Evolutionary conservation across 2,329 filamentous ascomycete genomes (phyloP).

Genomic region (Coniochaeta pulveracea): DNA sequence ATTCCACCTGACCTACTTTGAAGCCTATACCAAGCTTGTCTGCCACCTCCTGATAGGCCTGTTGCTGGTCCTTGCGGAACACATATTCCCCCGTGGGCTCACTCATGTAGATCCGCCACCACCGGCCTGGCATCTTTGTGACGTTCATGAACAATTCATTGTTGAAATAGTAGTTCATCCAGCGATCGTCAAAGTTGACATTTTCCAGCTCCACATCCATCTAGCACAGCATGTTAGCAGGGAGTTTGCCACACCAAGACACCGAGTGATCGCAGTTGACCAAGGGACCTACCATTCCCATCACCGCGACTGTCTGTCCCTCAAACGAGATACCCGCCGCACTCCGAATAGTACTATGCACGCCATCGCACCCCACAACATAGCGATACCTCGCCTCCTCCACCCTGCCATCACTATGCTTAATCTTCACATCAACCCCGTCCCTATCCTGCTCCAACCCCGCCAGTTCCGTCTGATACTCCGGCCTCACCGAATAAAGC

Average conservation of each 20-base stretch:
- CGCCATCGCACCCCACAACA: slow-evolving; percentile 35
- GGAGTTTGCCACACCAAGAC: slow-evolving; percentile 30
- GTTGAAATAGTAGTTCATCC: slow-evolving; percentile 21
- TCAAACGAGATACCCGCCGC: too few relatives aligned
- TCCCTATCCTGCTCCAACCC: slow-evolving; percentile 17
- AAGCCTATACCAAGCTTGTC: slow-evolving; percentile 19
- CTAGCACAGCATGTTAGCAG: slow-evolving; percentile 24
- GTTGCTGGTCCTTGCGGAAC: slow-evolving; percentile 14
- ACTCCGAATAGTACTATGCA: slow-evolving; percentile 30
- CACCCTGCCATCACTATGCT: neutral
- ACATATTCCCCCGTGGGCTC: neutral
- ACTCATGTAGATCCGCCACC: neutral
- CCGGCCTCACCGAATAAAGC: slow-evolving; percentile 14
- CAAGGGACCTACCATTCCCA: too few relatives aligned
- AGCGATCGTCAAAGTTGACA: slow-evolving; percentile 19
- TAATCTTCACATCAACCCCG: slow-evolving; percentile 16
- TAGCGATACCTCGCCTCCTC: slow-evolving; percentile 19
- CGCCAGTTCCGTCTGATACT: slow-evolving; percentile 18
- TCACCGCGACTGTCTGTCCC: too few relatives aligned
- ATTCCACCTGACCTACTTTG: slow-evolving; percentile 17
- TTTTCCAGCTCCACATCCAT: slow-evolving; percentile 8
- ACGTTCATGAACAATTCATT: slow-evolving; percentile 14
- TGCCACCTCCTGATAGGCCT: slow-evolving; percentile 14
- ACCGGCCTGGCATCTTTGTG: slow-evolving; percentile 12
- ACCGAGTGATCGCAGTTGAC: slow-evolving; percentile 28